Conservation (phyloP, 306 rosid species). For the Medicago arabica region DNA sequence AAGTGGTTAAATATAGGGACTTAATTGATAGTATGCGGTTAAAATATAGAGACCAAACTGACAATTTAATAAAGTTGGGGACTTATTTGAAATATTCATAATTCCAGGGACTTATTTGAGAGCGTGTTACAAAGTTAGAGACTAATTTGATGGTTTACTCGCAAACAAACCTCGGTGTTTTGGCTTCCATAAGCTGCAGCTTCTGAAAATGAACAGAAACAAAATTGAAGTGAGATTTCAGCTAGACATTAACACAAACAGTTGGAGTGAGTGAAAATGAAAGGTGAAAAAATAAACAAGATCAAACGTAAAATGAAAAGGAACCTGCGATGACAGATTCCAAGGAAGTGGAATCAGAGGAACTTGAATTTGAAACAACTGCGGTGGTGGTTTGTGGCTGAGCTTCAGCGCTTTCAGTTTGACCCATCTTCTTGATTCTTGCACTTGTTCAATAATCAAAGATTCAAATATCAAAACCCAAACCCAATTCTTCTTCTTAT, state of each 20-base stretch:
- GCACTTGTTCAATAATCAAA: background rate
- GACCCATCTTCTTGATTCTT: constrained; percentile 39
- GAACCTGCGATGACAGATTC: constrained; percentile 69
- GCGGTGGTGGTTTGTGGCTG: background rate
- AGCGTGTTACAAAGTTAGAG: no score
- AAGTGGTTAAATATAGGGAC: no score
- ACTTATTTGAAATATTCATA: no score
- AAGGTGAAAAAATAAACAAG: background rate
- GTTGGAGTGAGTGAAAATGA: constrained; percentile 19
- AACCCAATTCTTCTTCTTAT: background rate
- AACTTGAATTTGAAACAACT: background rate
- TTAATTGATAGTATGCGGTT: no score
- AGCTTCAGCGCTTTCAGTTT: constrained; percentile 43
- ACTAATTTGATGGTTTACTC: no score
- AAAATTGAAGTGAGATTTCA: constrained; percentile 13
- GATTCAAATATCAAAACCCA: background rate
- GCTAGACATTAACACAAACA: constrained; percentile 45
- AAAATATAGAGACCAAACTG: no score
- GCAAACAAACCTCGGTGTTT: constrained; percentile 65
- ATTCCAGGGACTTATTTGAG: no score
- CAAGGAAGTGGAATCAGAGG: constrained; percentile 52
- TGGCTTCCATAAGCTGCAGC: constrained; percentile 83
- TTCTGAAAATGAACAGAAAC: constrained; percentile 58
- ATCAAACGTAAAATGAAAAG: background rate
- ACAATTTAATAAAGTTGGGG: no score